Base-by-base conservation (phyloP, 2,329 filamentous ascomycete species). In the Didymella exigua region DNA sequence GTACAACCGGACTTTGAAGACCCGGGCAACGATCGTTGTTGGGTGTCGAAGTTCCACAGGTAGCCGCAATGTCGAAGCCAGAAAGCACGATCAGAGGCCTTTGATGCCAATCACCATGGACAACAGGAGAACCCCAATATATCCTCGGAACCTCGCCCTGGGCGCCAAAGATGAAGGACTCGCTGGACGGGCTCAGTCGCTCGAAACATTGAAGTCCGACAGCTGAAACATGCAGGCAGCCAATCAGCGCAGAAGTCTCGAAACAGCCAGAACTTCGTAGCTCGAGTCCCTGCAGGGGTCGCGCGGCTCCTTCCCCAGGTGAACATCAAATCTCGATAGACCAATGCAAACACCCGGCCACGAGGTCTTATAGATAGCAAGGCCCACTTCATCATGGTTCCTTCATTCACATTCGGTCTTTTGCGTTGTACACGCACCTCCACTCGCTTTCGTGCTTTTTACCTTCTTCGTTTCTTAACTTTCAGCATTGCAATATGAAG, bases 401-500 rank as follows among this genome's bases (percentile, higher is more conserved):
- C 44, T 53, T 47, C 45, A 44, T 58, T 56, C 53, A 44, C 56
- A 36, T 62, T 66, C 59, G 44, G 33, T 58, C 60, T 44, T 61
- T 60, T 55, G 49, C 66, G 68, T 64, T 55, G 11, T 55, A 24
- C 44, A 52, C 62, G 53, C 61, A 61, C 50, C 40, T 59, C 62
- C 66, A 54, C 54, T 71, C 68, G 54, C 68, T 50, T 45, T 54
- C 50, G 49, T 57, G 58, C 16, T 45, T 40, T 49, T 51, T 57
- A 46, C 43, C 52, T 58, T 54, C 51, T 61, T 64, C 56, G 40
- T 57, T 62, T 58, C 49, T 52, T 59, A 62, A 62, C 47, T 55
- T 41, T 27, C 50, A 53, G 27, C 44, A 56, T 54, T 52, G 49
- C 61, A 70, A 16, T 53, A 75, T 74, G 71, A 70, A 62, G 61